phyloP scores from a whole-genome alignment of 108 stramenopile species.

The Cyclotella choctawhatcheeana region DNA sequence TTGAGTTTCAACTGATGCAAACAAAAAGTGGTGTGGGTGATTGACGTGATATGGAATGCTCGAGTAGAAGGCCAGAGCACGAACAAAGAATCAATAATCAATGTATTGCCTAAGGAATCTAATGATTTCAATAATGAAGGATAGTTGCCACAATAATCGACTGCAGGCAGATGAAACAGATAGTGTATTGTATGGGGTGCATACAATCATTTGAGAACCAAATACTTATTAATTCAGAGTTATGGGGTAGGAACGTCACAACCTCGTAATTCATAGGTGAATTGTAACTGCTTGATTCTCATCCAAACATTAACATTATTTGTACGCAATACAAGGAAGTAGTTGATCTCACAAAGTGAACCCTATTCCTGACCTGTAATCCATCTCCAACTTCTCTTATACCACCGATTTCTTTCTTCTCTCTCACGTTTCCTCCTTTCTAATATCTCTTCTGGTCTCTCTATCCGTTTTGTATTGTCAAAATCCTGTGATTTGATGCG shows the following conservation, averaged over 20 bases:
- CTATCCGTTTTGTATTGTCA: slow-evolving; percentile 91
- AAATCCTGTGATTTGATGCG: slow-evolving; percentile 65
- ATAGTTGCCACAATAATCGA: too few relatives aligned
- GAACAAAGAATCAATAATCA: neutral
- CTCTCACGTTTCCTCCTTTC: slow-evolving; percentile 78
- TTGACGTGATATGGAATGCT: neutral
- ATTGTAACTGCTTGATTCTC: too few relatives aligned
- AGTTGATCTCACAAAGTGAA: neutral
- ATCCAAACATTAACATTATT: neutral
- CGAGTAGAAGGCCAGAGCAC: too few relatives aligned
- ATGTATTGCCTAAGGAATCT: neutral
- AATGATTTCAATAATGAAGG: too few relatives aligned
- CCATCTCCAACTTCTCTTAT: slow-evolving; percentile 64
- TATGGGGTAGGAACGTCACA: too few relatives aligned
- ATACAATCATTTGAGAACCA: too few relatives aligned
- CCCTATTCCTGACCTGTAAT: slow-evolving; percentile 40
- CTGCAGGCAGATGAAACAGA: too few relatives aligned
- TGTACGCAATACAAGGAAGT: neutral
- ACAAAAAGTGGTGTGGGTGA: neutral
- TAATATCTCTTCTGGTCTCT: slow-evolving; percentile 87
- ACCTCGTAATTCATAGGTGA: too few relatives aligned
- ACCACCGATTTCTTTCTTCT: slow-evolving; percentile 82
- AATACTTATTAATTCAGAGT: too few relatives aligned
- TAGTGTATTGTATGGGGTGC: too few relatives aligned
- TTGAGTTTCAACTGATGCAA: slow-evolving; percentile 49